A percentile compares a stretch with the other conserved stretches of the same genome.
These are phyloP conservation scores for Erigeron canadensis DNA, from an alignment of 129 eudicot genomes.

Conservation along the genomic window DNA sequence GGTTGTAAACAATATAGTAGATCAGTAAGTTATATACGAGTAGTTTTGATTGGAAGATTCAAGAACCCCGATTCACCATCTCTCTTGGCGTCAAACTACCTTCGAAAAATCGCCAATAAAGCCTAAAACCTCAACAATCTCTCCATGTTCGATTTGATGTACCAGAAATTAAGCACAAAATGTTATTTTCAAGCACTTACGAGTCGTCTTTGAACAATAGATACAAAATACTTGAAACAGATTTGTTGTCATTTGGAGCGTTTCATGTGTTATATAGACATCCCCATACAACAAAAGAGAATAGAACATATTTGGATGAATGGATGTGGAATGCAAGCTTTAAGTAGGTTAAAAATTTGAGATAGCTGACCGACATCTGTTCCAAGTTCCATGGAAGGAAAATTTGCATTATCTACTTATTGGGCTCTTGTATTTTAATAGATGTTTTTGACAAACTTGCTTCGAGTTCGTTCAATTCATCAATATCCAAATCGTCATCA, in stretches of 20 bases:
- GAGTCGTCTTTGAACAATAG: not conserved
- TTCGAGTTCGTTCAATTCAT: constrained; percentile 76
- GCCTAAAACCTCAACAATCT: too few relatives aligned
- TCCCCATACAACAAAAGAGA: not conserved
- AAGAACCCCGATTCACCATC: too few relatives aligned
- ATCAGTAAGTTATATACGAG: too few relatives aligned
- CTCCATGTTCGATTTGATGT: too few relatives aligned
- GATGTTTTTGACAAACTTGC: constrained; percentile 79
- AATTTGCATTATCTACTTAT: constrained; percentile 1
- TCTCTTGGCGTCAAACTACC: too few relatives aligned
- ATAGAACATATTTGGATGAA: not conserved
- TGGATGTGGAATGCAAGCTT: not conserved
- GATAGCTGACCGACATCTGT: not conserved
- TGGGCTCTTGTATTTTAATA: constrained; percentile 61
- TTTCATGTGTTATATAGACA: not conserved
- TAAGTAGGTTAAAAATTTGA: not conserved
- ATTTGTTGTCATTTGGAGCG: not conserved
- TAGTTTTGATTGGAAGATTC: too few relatives aligned
- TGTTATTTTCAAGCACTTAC: not conserved
- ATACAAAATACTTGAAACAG: not conserved
- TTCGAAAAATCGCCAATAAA: too few relatives aligned
- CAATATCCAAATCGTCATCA: constrained; percentile 71
- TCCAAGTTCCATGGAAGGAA: not conserved
- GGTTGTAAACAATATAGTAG: too few relatives aligned
- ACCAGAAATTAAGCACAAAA: too few relatives aligned